Evolutionary conservation across 768 basidiomycete species (phyloP).

Genomic region (Kwoniella europaea): DNA sequence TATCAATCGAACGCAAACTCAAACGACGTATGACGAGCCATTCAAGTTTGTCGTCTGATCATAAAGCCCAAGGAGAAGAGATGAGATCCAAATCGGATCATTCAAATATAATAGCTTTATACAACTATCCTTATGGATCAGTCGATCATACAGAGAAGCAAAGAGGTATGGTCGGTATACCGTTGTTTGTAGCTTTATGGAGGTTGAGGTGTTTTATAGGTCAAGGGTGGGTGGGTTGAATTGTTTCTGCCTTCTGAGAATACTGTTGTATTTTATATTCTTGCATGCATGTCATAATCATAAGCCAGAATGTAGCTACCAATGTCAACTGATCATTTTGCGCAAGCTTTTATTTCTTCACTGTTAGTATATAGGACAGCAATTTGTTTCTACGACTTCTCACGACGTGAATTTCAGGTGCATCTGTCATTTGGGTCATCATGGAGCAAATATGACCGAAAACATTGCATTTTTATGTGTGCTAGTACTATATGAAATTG

Average conservation of each 20-base stretch:
- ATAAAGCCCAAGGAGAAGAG: background rate
- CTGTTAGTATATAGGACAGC: no score
- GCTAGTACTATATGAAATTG: background rate
- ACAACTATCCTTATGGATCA: background rate
- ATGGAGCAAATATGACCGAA: no score
- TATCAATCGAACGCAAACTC: constrained; percentile 7
- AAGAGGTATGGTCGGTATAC: constrained; percentile 7
- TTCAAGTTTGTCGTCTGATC: no score
- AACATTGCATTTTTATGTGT: background rate
- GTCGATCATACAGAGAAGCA: background rate
- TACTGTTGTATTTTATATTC: no score
- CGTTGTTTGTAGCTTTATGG: constrained; percentile 22
- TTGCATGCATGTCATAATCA: no score
- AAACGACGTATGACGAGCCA: background rate
- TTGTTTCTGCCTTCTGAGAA: no score
- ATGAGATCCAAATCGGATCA: background rate
- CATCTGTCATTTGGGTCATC: no score
- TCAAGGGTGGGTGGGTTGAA: constrained; percentile 15
- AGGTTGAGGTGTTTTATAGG: constrained; percentile 24
- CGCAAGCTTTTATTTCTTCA: no score
- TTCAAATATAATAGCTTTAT: constrained; percentile 1
- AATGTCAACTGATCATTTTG: no score
- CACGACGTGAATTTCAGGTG: no score
- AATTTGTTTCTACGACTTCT: no score
- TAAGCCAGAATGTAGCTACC: no score